Conservation (phyloP, 73 alveolate genomes). For the Tetrahymena borealis region DNA sequence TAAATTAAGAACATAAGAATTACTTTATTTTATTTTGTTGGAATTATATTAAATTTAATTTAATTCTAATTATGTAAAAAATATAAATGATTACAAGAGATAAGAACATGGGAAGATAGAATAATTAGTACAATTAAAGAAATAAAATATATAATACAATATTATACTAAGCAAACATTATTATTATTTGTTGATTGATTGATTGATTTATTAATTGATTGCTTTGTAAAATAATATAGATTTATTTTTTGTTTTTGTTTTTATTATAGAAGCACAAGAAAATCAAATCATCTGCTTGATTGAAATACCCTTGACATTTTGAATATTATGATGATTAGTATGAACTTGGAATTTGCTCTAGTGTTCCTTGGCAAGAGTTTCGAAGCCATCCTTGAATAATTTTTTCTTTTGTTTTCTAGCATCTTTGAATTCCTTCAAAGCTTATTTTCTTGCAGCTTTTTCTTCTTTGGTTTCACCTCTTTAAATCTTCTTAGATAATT, state of each 20-base stretch:
- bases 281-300: background rate
- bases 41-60: no score
- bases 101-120: background rate
- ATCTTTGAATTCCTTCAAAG: background rate
- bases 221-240: no score
- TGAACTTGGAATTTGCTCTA: background rate
- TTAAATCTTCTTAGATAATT: background rate
- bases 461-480: background rate
- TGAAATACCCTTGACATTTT: background rate
- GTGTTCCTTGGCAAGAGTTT: background rate
- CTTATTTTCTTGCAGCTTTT: background rate
- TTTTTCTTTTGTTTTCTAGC: background rate
- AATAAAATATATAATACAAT: background rate
- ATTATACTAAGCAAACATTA: background rate
- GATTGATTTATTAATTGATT: no score
- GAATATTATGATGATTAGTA: background rate
- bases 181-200: background rate
- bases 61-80: background rate
- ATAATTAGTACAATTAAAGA: background rate
- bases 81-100: background rate
- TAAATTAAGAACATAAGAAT: no score
- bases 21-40: no score
- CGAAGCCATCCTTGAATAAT: background rate
- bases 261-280: background rate
- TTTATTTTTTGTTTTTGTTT: background rate